Base-by-base conservation (phyloP, 805 yeast genomes). In the Metschnikowia kofuensis region DNA sequence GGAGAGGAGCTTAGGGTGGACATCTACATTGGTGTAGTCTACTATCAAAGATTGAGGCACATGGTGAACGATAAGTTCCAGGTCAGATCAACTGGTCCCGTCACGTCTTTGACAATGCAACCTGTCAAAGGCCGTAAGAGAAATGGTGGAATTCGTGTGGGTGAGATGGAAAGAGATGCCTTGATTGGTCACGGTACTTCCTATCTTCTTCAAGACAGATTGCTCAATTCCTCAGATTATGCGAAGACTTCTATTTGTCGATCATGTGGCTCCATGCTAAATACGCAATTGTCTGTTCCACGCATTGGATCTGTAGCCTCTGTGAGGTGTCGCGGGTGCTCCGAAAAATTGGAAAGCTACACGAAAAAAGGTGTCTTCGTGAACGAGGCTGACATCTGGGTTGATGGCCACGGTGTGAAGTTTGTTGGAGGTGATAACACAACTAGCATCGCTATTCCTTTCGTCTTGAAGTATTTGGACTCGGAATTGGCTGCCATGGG, bases 31-130 rank as follows among this genome's bases (percentile, higher is more conserved):
- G 99, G 99, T 60, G 91, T 91, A 60, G 99, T 94, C 45, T 94
- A 89, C 76, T 94, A 94, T 74, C 99, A 94, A 77, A 83, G 99
- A 75, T 81, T 94, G 77, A 85, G 99, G 76, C 99, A 94, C 71
- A 94, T 94, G 99, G 99, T 94, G 56, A 94, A 94, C 77, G 99
- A 94, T 68, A 94, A 94, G 80, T 94, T 90, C 87, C 99, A 94
- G 76, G 99, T 94, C 45, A 87, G 99, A 74, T 89, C 97, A 6
- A 94, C 99, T 14, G 99, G 99, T 65, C 98, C 98, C 7, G 98
- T 94, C 28, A 92, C 92, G 70, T 82, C 94, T 35, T 79, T 94
- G 67, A 94, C 98, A 14, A 90, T 92, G 97, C 99, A 94, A 78
- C 99, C 99, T 37, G 99, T 94, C 48, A 94, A 94, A 75, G 99